Base-by-base conservation (phyloP, 2,329 filamentous ascomycete genomes). In the Seiridium unicorne region DNA sequence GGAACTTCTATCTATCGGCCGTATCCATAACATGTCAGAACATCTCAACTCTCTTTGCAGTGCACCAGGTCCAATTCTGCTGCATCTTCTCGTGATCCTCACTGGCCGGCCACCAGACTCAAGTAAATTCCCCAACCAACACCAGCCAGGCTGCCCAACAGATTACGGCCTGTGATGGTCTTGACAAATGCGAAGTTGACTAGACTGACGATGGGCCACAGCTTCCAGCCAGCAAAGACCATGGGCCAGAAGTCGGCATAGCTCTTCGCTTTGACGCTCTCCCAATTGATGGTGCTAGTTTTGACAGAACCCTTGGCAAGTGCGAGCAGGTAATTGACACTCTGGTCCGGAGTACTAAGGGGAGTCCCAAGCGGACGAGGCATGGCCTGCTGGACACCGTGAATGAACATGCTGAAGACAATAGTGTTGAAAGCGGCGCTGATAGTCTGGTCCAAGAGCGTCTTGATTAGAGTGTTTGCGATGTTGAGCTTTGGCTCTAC, bases 51-150 rank as follows among this genome's bases (percentile, higher is more conserved):
- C 13, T 46, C 18, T 26, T 46, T 5, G 6, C 26, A 13, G 13
- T 46, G 44, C 26, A 46, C 5, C 10, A 46, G 13, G 44, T 9
- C 10, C 6, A 8, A 46, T 13, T n/a, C 10, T 6, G 10, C 44
- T 46, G 44, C 44, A 8, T 26, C 18, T 26, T 26, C 18, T 26
- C 18, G 18, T 26, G 18, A 26, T 26, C 18, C 2, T 26, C 31
- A 55, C 31, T 55, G 51, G 51, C 51, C 42, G 44, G 81, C 82
- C 64, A 86, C 74, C 68, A 93, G 75, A 70, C 89, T 92, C 75
- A 93, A 78, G 72, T 91, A 93, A 47, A 93, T 80, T 0, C 88
- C 88, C 91, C 91, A 94, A 11, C 79, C 82, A 32, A 94, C 80
- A 4, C 91, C 90, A 18, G 89, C 89, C 55, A 89, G 72, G 65